Conservation (phyloP, 768 basidiomycete genomes). For the Xerocomellus amylosporus region DNA sequence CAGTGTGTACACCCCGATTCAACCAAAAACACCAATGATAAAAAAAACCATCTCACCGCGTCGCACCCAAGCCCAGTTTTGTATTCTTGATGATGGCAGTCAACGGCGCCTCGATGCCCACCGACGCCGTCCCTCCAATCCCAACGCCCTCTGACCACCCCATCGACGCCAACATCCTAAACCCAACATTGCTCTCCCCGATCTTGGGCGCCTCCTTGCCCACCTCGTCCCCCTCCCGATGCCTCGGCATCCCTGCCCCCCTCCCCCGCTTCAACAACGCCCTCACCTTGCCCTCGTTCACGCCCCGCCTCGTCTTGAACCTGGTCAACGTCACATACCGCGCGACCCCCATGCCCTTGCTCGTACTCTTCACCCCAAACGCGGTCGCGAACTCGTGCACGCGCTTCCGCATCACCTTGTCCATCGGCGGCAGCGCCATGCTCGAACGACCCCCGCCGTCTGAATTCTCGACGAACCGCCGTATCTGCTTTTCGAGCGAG, state of each 20-base stretch:
- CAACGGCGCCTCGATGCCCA: slow-evolving; percentile 72
- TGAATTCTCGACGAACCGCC: slow-evolving; percentile 63
- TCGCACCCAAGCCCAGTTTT: slow-evolving; percentile 80
- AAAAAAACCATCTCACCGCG: slow-evolving; percentile 6
- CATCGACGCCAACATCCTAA: slow-evolving; percentile 84
- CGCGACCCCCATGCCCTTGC: slow-evolving; percentile 63
- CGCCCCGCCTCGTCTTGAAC: slow-evolving; percentile 63
- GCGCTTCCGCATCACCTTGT: slow-evolving; percentile 63
- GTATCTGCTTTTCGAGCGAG: slow-evolving; percentile 68
- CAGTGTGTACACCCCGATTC: no score
- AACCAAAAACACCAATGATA: no score
- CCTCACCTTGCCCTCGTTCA: slow-evolving; percentile 62
- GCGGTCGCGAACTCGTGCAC: slow-evolving; percentile 79
- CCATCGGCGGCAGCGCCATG: slow-evolving; percentile 77
- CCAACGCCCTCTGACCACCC: slow-evolving; percentile 84
- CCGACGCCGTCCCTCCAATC: slow-evolving; percentile 58
- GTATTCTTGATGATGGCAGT: slow-evolving; percentile 84
- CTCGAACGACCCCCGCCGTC: slow-evolving; percentile 48
- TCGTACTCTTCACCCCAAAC: slow-evolving; percentile 76
- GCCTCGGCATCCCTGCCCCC: slow-evolving; percentile 41
- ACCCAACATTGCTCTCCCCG: slow-evolving; percentile 76
- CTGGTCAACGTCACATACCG: slow-evolving; percentile 82
- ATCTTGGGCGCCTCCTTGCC: slow-evolving; percentile 88
- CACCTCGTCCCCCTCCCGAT: slow-evolving; percentile 83
- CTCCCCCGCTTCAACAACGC: slow-evolving; percentile 35